Evolutionary conservation across 495 filamentous ascomycete species (phyloP), one percentile per base, ranked within the genome.

Genomic region (Podospora appendiculata): DNA sequence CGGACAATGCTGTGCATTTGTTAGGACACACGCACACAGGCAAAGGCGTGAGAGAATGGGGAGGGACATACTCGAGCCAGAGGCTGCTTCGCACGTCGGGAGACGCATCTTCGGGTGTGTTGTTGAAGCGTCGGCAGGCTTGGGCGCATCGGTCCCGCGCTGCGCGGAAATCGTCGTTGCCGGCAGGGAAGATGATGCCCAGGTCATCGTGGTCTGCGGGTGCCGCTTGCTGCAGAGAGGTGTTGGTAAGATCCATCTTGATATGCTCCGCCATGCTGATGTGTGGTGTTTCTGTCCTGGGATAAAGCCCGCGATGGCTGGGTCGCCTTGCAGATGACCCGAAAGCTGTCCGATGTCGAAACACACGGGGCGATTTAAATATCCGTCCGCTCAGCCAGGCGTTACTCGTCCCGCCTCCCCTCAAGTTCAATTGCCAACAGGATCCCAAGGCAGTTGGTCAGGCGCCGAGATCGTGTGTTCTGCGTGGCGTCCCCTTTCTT

Each of bases 81-180:
- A 51, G 57, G 35, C 54, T 50, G 51, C 57, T 62, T n/a, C 66
- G 54, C 10, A 55, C 44, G 40, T 59, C 59, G 8, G 58, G 59
- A n/a, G 57, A 51, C 7, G 66, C 62, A 41, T 69, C 66, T 45
- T 69, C 66, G 13, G 64, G 63, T 0, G 62, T 69, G 41, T 45
- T 52, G 51, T 69, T 69, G 56, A 69, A 69, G 11, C 51, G 56
- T 13, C 66, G 64, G 48, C 66, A 69, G n/a, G 66, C 66, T 12
- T 55, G 57, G 10, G 64, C 55, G 44, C 63, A 64, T 2, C 55
- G 56, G 50, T 69, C 58, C 14, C 66, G 52, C 11, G 54, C 59
- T 3, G 55, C 59, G 9, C 66, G 66, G 33, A 69, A 69, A 56
- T 69, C 66, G 45, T 59, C 47, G 53, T 65, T 63, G 19, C 66